Evolutionary conservation across 2,329 filamentous ascomycete species (phyloP), one percentile per base, ranked within the genome.

Genomic region (Colletotrichum eremochloae): DNA sequence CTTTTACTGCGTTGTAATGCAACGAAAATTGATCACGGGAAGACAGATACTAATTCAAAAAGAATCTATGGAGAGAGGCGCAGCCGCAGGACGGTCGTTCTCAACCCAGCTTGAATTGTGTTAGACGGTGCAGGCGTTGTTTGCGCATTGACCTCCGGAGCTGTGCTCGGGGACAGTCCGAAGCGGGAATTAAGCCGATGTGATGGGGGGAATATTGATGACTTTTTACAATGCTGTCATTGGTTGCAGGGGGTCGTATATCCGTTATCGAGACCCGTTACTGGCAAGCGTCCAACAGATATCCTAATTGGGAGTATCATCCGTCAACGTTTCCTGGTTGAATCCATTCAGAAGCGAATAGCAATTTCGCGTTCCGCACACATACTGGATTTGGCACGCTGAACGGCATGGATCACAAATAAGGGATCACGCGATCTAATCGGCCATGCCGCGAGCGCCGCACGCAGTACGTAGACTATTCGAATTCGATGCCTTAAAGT

Each of bases 351-450:
- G 31, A 55, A 60, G 66, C 38, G n/a, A 33, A 48, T 12, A 18
- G 40, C 31, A 72, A 72, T 72, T 58, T 72, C 36, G 42, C 24
- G 56, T 56, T 61, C 56, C 40, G 69, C 48, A 64, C 52, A n/a
- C n/a, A 60, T 31, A 44, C 65, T 64, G 46, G 42, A 64, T 29
- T 46, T 55, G 69, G 40, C 40, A 69, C 53, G 20, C 7, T 24
- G 36, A 15, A 48, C 69, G 55, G 69, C 69, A 50, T 36, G 61
- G 14, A 12, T 29, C 58, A 64, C 69, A 11, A 44, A 72, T 55
- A 29, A 33, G 69, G 58, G 46, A 72, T 69, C 58, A 60, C 38
- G 57, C 63, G 50, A 40, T 20, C n/a, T 50, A n/a, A 31, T 36
- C 58, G 64, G 62, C 56, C 20, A 61, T 24, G 60, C 69, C 52